Evolutionary conservation across 1,284 basidiomycete genomes (phyloP).

Genomic region (Leccinum ponderosum): DNA sequence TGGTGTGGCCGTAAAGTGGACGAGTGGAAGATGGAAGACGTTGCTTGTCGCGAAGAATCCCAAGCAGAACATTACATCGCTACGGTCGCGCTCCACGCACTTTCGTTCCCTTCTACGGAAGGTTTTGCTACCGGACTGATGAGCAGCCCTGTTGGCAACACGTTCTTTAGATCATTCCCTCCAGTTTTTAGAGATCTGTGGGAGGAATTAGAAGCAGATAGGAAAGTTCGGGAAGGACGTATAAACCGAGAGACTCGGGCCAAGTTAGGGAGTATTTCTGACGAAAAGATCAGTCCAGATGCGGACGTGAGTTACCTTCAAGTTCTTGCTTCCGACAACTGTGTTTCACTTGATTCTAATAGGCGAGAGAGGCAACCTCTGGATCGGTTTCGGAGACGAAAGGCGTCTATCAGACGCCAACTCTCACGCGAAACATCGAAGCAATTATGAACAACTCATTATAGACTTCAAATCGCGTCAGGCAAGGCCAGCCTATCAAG

Average conservation of each 20-base stretch:
- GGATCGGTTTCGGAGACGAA: constrained; percentile 31
- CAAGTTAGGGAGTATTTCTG: constrained; percentile 63
- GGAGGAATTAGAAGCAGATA: constrained; percentile 81
- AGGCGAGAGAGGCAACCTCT: constrained; percentile 33
- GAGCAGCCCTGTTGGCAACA: constrained; percentile 45
- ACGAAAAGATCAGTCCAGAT: constrained; percentile 49
- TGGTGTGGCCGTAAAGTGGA: constrained; percentile 70
- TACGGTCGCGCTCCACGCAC: constrained; percentile 79
- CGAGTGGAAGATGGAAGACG: constrained; percentile 83
- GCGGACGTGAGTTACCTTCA: constrained; percentile 42
- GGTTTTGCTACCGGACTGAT: constrained; percentile 59
- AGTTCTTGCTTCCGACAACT: not conserved
- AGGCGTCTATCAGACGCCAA: constrained; percentile 8
- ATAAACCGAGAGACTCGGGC: constrained; percentile 74
- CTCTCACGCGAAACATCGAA: constrained; percentile 27
- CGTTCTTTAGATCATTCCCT: constrained; percentile 75
- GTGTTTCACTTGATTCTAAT: constrained; percentile 1
- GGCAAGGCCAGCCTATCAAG: constrained; percentile 70
- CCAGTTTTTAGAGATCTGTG: constrained; percentile 86
- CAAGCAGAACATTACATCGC: constrained; percentile 94
- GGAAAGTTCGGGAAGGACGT: constrained; percentile 64
- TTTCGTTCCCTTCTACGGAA: constrained; percentile 62
- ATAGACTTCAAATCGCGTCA: constrained; percentile 62
- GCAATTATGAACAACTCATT: constrained; percentile 51
- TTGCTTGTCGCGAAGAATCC: constrained; percentile 74